A percentile compares a stretch with the other conserved stretches of the same genome.
Evolutionary conservation across 352 stramenopile species (phyloP).

Genomic region (Globisporangium canariense): DNA sequence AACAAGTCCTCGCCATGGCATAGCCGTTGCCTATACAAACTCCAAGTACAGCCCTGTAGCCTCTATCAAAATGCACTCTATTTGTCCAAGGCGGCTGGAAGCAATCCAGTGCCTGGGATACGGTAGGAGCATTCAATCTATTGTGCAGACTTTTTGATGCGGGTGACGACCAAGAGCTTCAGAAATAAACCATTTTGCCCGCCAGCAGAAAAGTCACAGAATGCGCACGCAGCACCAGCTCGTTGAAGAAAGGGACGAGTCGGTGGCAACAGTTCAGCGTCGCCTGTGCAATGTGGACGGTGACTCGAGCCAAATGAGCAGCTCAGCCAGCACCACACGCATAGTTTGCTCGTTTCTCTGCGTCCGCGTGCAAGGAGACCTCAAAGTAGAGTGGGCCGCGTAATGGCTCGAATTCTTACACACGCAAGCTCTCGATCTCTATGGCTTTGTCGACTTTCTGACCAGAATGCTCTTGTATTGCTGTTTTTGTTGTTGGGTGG

Average conservation of each 20-base stretch:
- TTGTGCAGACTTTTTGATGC: too few species aligned
- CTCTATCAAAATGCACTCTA: too few species aligned
- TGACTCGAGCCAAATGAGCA: neutral
- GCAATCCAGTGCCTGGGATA: too few species aligned
- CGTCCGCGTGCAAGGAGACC: neutral
- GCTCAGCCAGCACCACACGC: neutral
- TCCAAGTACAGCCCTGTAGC: too few species aligned
- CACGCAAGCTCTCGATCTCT: neutral
- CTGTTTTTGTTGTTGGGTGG: neutral
- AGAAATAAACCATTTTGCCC: too few species aligned
- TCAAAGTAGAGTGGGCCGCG: neutral
- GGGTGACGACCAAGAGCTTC: too few species aligned
- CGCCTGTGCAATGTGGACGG: neutral
- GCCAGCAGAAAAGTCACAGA: too few species aligned
- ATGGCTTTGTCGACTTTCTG: neutral
- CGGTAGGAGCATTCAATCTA: too few species aligned
- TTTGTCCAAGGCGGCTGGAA: too few species aligned
- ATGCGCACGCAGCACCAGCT: too few species aligned
- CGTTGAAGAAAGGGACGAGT: neutral
- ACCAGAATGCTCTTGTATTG: neutral
- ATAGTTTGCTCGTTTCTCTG: conserved; percentile 2
- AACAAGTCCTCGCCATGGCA: too few species aligned
- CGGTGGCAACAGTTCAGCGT: neutral
- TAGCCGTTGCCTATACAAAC: too few species aligned
- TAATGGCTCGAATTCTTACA: neutral